phyloP scores from a whole-genome alignment of 805 yeast genomes.

The Zygotorulaspora danielsina region DNA sequence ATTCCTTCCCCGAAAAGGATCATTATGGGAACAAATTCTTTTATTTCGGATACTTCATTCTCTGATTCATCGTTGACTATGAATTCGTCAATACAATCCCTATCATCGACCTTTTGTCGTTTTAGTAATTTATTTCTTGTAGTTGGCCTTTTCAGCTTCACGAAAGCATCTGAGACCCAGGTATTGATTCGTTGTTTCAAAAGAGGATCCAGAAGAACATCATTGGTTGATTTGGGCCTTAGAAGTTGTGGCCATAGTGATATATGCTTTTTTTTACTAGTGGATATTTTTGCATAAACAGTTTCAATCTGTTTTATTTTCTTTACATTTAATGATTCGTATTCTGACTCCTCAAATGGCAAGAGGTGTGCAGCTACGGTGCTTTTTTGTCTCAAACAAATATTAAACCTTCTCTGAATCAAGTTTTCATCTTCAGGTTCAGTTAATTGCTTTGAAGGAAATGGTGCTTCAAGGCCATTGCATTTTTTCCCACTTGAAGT shows the following conservation, averaged over 20 bases:
- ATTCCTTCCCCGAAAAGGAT: constrained; percentile 68
- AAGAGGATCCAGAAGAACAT: constrained; percentile 30
- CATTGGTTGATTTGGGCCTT: constrained; percentile 31
- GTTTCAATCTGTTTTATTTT: constrained; percentile 1
- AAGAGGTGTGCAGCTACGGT: neutral
- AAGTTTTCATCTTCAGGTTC: constrained; percentile 12
- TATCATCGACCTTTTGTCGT: constrained; percentile 16
- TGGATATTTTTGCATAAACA: constrained; percentile 7
- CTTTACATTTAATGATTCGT: constrained; percentile 16
- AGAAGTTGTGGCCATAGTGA: constrained; percentile 31
- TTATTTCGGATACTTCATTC: constrained; percentile 21
- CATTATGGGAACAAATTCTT: constrained; percentile 54
- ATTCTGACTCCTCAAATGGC: constrained; percentile 16
- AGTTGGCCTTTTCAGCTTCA: constrained; percentile 33
- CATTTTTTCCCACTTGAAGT: constrained; percentile 19
- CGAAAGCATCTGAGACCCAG: constrained; percentile 37
- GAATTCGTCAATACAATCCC: constrained; percentile 34
- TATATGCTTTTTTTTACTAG: constrained; percentile 2
- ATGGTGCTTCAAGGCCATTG: constrained; percentile 18
- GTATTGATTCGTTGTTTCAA: constrained; percentile 20
- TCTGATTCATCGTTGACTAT: constrained; percentile 34
- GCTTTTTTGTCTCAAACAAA: neutral
- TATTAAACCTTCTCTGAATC: neutral
- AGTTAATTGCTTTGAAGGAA: constrained; percentile 18
- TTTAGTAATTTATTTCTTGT: constrained; percentile 36